Evolutionary conservation across 1,284 basidiomycete species (phyloP), one percentile per base, ranked within the genome.

Genomic region (Naganishia sp.): DNA sequence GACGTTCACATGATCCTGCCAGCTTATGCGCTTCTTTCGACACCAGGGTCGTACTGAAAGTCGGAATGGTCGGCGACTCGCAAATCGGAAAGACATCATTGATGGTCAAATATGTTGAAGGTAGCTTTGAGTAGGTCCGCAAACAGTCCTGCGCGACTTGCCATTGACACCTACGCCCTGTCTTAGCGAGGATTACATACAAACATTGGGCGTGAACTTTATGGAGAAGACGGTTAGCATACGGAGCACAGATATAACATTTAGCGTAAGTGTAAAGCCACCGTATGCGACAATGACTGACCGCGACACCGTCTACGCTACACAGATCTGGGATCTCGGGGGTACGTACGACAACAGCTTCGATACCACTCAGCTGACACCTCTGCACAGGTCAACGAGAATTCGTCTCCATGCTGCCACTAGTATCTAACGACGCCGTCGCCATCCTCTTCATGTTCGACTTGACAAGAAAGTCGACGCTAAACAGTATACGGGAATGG

Each of bases 401-500:
- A 79, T 98, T 99, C 79, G 94, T 98, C 72, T 96, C 96, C 80
- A 98, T 98, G 95, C 83, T 98, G 43, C 95, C 95, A 10, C 85
- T 98, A 55, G 95, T 98, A 66, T 97, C 92, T 81, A 98, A 99
- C 77, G 95, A 98, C 75, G 94, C 95, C 10, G 93, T 98, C 55
- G 95, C 95, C 39, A 96, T 99, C 75, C 84, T 99, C 48, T 99
- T 98, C 87, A 98, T 98, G 95, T 99, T 99, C 78, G 95, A 99
- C 82, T 85, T 99, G 55, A 92, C 92, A 65, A 87, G 95, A 73
- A 98, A 98, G 81, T 92, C 90, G 61, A 99, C 95, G 48, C 81
- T 99, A 70, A 98, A 98, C 81, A 94, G 90, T 66, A 92, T 99
- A 75, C 98, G 98, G 81, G 95, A 98, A 80, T 98, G 95, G 95